These are phyloP conservation scores for Amanita inopinata DNA, from an alignment of 768 basidiomycete species.

Conservation along the genomic window DNA sequence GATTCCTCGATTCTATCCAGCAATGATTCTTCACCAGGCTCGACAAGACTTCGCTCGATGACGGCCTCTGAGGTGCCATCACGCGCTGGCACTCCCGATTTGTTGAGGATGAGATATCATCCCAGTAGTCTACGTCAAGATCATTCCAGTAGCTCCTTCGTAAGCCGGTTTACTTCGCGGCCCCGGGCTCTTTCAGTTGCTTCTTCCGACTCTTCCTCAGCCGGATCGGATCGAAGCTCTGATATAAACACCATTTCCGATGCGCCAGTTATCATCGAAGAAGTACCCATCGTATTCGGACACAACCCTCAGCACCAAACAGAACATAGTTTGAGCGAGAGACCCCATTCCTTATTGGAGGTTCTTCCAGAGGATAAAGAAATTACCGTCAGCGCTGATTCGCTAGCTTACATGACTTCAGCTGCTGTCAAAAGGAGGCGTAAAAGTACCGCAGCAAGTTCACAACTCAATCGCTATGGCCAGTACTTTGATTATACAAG, in stretches of 20 bases:
- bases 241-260: conserved; percentile 21
- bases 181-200: conserved; percentile 28
- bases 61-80: not conserved
- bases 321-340: conserved; percentile 16
- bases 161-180: conserved; percentile 15
- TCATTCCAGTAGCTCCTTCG: conserved; percentile 8
- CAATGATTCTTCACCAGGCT: conserved; percentile 10
- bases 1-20: not conserved
- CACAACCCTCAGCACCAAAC: conserved; percentile 28
- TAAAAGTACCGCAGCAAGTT: not conserved
- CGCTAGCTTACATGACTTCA: conserved; percentile 6
- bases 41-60: conserved; percentile 14
- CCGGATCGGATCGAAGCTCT: conserved; percentile 26
- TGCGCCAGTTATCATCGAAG: conserved; percentile 27
- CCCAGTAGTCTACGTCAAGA: conserved; percentile 15
- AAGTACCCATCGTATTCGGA: conserved; percentile 30
- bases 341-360: conserved; percentile 27
- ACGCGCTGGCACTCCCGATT: not conserved
- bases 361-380: conserved; percentile 47
- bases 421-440: conserved; percentile 6
- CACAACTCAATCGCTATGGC: not conserved
- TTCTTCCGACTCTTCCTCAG: conserved; percentile 36
- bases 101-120: not conserved
- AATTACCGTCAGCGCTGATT: conserved; percentile 9
- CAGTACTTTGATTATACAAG: not conserved